Conservation (phyloP, 371 early-diverging fungal species). For the Coemansia linderi region DNA sequence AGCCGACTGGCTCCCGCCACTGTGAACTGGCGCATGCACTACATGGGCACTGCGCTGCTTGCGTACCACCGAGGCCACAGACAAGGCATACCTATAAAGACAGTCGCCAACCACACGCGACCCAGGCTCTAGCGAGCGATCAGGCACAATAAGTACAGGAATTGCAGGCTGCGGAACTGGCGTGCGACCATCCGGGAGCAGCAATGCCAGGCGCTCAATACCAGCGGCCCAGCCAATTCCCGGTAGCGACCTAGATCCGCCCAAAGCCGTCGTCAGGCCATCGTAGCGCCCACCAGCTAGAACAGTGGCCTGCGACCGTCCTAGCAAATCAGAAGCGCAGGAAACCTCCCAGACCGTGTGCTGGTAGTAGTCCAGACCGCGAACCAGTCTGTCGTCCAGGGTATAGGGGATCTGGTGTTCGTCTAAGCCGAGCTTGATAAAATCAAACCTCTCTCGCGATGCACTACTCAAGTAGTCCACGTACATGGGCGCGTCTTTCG, state of each 20-base stretch:
- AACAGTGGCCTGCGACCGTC: conserved; percentile 63
- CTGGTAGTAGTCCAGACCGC: conserved; percentile 70
- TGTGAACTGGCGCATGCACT: conserved; percentile 2
- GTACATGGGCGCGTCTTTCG: conserved; percentile 51
- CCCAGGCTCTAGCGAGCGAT: not conserved
- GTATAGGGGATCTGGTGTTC: conserved; percentile 56
- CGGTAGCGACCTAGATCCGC: conserved; percentile 54
- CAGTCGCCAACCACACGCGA: not conserved
- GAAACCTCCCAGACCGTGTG: conserved; percentile 67
- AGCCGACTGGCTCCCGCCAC: not conserved
- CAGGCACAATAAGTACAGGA: conserved; percentile 36
- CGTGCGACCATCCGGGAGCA: conserved; percentile 32
- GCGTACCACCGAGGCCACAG: conserved; percentile 20
- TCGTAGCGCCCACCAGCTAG: conserved; percentile 72
- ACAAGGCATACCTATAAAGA: conserved; percentile 35
- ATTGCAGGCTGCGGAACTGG: conserved; percentile 12
- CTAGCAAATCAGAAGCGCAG: conserved; percentile 47
- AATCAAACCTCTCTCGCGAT: conserved; percentile 54
- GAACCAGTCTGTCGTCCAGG: conserved; percentile 59
- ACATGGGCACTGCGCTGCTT: conserved; percentile 13
- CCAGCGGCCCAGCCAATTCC: conserved; percentile 67
- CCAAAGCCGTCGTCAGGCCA: conserved; percentile 58
- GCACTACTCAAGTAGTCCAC: conserved; percentile 49
- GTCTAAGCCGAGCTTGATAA: conserved; percentile 51
- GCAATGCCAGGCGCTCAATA: conserved; percentile 59